phyloP scores from a whole-genome alignment of 169 alveolate genomes.

The Plasmodium fragile region DNA sequence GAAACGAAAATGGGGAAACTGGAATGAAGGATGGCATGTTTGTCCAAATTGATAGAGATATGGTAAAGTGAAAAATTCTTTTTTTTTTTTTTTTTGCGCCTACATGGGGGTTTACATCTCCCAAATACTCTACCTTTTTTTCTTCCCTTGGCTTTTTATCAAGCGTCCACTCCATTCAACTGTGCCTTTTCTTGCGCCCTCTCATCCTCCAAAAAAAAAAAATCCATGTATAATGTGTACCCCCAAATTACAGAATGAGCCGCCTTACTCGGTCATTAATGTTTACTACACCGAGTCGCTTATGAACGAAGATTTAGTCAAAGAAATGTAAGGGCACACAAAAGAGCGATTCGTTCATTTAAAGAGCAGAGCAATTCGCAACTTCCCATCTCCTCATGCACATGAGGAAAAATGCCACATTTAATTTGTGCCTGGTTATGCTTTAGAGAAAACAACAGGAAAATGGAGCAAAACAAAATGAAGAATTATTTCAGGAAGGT shows the following conservation, averaged over 20 bases:
- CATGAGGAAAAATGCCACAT: slow-evolving; percentile 6
- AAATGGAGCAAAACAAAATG: slow-evolving; percentile 31
- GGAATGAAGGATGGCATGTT: slow-evolving; percentile 7
- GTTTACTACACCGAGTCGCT: slow-evolving; percentile 46
- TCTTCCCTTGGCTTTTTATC: background rate
- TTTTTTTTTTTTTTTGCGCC: background rate
- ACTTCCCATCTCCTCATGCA: background rate
- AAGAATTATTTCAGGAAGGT: slow-evolving; percentile 66
- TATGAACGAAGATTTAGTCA: slow-evolving; percentile 41
- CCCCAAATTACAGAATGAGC: slow-evolving; percentile 44
- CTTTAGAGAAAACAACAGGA: slow-evolving; percentile 52
- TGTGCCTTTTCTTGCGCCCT: background rate
- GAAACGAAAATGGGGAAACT: slow-evolving; percentile 1
- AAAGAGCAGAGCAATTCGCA: background rate
- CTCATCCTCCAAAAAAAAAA: background rate
- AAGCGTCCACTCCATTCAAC: background rate
- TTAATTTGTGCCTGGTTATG: slow-evolving; percentile 1
- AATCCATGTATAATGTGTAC: background rate
- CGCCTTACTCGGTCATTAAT: slow-evolving; percentile 61
- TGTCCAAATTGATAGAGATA: slow-evolving; percentile 64
- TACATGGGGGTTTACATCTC: background rate
- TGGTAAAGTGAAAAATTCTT: slow-evolving; percentile 32
- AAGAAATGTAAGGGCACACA: slow-evolving; percentile 43
- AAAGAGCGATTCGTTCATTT: background rate
- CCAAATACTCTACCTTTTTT: background rate